Evolutionary conservation across 345 rosid species (phyloP).

Genomic region (Alliaria petiolata): DNA sequence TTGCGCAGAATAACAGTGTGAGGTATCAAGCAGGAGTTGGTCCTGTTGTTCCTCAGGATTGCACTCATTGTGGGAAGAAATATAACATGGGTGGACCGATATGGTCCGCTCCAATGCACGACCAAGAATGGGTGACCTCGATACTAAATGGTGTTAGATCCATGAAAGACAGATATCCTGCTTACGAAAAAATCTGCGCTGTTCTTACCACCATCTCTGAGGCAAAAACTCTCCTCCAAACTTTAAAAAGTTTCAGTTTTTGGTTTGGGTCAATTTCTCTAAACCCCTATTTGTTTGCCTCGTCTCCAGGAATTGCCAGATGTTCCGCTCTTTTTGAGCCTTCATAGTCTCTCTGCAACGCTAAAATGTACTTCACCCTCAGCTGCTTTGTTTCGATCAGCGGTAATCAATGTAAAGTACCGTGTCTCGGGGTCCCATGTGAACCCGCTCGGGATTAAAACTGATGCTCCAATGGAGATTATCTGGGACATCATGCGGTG

Average conservation of each 20-base stretch:
- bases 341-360: constrained; percentile 93
- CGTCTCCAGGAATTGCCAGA: constrained; percentile 83
- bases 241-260: not conserved
- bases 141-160: constrained; percentile 63
- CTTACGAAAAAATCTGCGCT: constrained; percentile 82
- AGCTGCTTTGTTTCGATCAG: constrained; percentile 91
- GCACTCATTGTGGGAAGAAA: constrained; percentile 92
- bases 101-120: constrained; percentile 97
- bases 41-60: constrained; percentile 88
- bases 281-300: not conserved
- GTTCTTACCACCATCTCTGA: constrained; percentile 87
- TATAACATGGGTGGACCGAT: constrained; percentile 97
- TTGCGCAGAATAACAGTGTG: constrained; percentile 70
- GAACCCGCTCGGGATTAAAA: constrained; percentile 82
- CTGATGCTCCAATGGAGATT: constrained; percentile 98
- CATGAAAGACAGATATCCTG: constrained; percentile 83
- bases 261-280: not conserved
- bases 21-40: constrained; percentile 94
- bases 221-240: constrained; percentile 35
- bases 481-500: constrained; percentile 99
- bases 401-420: constrained; percentile 92
- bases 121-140: constrained; percentile 84
- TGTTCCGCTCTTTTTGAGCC: constrained; percentile 87
- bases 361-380: constrained; percentile 96
- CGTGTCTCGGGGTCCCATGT: constrained; percentile 94